Base-by-base conservation (phyloP, 2,329 filamentous ascomycete species). In the Microsporum audouinii region DNA sequence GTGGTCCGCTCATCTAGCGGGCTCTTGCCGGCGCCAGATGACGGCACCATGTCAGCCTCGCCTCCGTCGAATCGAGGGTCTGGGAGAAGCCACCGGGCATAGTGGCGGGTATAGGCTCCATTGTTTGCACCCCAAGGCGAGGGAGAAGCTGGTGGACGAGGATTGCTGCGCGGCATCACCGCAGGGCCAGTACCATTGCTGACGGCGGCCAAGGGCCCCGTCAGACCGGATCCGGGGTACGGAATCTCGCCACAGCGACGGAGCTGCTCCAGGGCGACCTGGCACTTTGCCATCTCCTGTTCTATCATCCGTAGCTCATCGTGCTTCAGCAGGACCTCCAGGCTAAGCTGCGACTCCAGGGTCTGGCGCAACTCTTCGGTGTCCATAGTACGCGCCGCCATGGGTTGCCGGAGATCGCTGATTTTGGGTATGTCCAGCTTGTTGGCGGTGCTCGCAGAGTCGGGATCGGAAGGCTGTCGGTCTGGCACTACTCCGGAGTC, bases 281-380 rank as follows among this genome's bases (percentile, higher is more conserved):
- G 91, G 71, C 91, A 96, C 78, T 96, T 97, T 66, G 90, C 92
- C 66, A 97, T 82, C 77, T 97, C 94, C 75, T 96, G 91, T 71
- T 97, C 90, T 73, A 97, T 96, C 67, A 96, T 80, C 61, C 91
- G 89, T 63, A 97, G 78, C 77, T 99, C 94, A 69, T 94, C 86
- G 75, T 99, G 94, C 79, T 96, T 97, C 72, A 95, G 78, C 65
- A 97, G 78, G 59, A 97, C 91, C 77, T 96, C 91, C 66, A 94
- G 83, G 69, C 91, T 89, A 73, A 97, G 87, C 75, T 96, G 88
- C 64, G 90, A 85, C 71, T 91, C 87, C 71, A 97, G 88, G 39
- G 82, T 82, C 67, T 91, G 86, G 70, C 84, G 84, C 65, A 87
- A 81, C 62, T 77, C 78, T 41, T 85, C 68, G 27, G 68, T 61